Evolutionary conservation across 1,284 basidiomycete species (phyloP).

Genomic region (Ustilago bromivora): DNA sequence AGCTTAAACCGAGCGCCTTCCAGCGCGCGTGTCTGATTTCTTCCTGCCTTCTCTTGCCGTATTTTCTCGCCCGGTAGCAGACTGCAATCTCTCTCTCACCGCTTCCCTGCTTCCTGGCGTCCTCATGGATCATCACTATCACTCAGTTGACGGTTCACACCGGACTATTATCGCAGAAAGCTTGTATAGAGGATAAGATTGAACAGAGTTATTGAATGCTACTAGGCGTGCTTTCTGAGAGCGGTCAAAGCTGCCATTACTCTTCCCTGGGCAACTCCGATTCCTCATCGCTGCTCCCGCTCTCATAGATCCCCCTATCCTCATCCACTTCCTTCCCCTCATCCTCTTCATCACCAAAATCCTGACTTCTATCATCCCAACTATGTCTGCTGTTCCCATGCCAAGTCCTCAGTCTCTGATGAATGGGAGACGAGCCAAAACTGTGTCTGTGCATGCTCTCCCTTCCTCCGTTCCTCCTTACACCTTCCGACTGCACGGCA

Average conservation of each 20-base stretch:
- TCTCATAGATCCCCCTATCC: constrained; percentile 27
- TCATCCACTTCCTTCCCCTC: constrained; percentile 49
- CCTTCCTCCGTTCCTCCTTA: background rate
- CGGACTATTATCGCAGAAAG: too few relatives aligned
- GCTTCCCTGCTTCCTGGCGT: background rate
- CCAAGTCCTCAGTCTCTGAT: constrained; percentile 26
- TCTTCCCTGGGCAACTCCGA: constrained; percentile 10
- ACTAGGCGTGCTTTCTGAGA: background rate
- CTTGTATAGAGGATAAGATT: background rate
- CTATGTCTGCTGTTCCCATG: constrained; percentile 34
- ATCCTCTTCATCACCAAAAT: constrained; percentile 70
- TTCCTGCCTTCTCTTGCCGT: background rate
- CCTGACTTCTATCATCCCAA: constrained; percentile 65
- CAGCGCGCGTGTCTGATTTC: constrained; percentile 1
- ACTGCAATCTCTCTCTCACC: background rate
- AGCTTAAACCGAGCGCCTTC: background rate
- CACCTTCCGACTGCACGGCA: constrained; percentile 13
- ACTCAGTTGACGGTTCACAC: background rate
- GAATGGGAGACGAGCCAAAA: constrained; percentile 32
- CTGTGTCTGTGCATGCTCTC: constrained; percentile 19
- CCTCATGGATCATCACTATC: background rate
- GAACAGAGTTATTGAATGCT: background rate
- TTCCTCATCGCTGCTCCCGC: constrained; percentile 28
- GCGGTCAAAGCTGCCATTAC: background rate
- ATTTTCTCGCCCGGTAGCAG: constrained; percentile 9